A percentile compares a stretch with the other conserved stretches of the same genome.
phyloP scores from a whole-genome alignment of 2,329 filamentous ascomycete genomes.

The Calonectria ilicicola region DNA sequence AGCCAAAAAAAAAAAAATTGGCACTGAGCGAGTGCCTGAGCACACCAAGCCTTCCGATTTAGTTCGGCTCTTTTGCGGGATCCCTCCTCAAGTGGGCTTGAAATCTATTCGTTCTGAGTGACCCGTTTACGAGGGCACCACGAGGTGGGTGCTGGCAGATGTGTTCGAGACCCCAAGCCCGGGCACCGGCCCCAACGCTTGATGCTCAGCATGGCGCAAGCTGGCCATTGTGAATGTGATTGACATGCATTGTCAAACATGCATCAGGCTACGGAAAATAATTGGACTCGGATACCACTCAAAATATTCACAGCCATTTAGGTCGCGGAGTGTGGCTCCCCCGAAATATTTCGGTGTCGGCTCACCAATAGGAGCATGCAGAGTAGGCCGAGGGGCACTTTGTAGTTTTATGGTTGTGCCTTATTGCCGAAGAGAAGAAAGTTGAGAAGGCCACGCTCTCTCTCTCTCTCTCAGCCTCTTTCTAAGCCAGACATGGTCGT shows the following conservation, averaged over 20 bases:
- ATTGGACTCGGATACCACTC: not conserved
- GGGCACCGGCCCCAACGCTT: not conserved
- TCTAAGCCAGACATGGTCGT: too few species aligned
- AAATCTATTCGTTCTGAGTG: constrained; percentile 7
- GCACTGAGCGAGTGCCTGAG: constrained; percentile 2
- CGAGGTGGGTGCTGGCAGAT: constrained; percentile 9
- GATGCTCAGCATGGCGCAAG: not conserved
- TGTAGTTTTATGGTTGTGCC: not conserved
- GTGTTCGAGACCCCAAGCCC: constrained; percentile 22
- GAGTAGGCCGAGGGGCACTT: not conserved
- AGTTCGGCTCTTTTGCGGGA: not conserved
- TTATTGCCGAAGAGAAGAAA: not conserved
- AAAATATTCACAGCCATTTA: not conserved
- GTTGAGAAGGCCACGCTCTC: not conserved
- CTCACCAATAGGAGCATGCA: not conserved
- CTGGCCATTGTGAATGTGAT: constrained; percentile 3
- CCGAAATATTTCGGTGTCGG: constrained; percentile 2
- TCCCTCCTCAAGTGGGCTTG: not conserved
- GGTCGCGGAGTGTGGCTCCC: not conserved
- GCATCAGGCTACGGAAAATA: not conserved
- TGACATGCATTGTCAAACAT: not conserved
- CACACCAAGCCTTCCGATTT: not conserved
- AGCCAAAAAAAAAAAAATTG: constrained; percentile 1
- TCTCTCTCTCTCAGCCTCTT: too few species aligned
- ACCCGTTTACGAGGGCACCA: constrained; percentile 18